Percentiles rank a stretch among this genome's conserved stretches.
phyloP scores from a whole-genome alignment of 2,329 filamentous ascomycete genomes.

The Penicillium sp. region DNA sequence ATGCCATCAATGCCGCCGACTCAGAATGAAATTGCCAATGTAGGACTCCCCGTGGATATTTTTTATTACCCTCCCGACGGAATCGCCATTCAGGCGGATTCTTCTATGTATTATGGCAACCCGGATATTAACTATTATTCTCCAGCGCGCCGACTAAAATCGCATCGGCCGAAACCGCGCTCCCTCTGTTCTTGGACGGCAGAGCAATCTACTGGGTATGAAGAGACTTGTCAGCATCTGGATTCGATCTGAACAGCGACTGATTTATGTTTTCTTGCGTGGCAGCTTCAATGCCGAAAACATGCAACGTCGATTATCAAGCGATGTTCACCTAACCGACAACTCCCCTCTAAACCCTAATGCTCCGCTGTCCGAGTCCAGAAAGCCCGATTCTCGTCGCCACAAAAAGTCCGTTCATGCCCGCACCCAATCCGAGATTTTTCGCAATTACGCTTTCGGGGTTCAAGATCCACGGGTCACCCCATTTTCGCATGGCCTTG shows the following conservation, averaged over 20 bases:
- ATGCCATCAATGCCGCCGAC: slow-evolving; percentile 44
- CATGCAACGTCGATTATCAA: neutral
- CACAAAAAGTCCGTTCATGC: slow-evolving; percentile 23
- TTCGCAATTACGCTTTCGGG: slow-evolving; percentile 50
- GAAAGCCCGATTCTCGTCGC: neutral
- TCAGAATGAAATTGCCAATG: slow-evolving; percentile 38
- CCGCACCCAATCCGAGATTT: slow-evolving; percentile 49
- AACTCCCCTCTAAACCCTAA: neutral
- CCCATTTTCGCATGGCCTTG: slow-evolving; percentile 29
- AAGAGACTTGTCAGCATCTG: neutral
- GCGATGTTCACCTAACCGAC: neutral
- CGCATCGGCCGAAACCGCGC: neutral
- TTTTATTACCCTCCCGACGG: slow-evolving; percentile 50
- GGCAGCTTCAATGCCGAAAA: slow-evolving; percentile 6
- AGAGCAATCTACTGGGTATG: slow-evolving; percentile 27
- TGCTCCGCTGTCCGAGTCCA: slow-evolving; percentile 2
- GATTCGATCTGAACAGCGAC: neutral
- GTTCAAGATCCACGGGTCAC: slow-evolving; percentile 47
- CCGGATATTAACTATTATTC: slow-evolving; percentile 43
- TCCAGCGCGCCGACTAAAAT: slow-evolving; percentile 1
- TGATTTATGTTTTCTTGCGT: neutral
- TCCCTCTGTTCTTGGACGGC: slow-evolving; percentile 33
- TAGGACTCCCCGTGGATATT: slow-evolving; percentile 32
- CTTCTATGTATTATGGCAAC: slow-evolving; percentile 53
- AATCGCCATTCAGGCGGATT: slow-evolving; percentile 39